phyloP scores from a whole-genome alignment of 2,329 filamentous ascomycete species.

The Bertia moriformis region DNA sequence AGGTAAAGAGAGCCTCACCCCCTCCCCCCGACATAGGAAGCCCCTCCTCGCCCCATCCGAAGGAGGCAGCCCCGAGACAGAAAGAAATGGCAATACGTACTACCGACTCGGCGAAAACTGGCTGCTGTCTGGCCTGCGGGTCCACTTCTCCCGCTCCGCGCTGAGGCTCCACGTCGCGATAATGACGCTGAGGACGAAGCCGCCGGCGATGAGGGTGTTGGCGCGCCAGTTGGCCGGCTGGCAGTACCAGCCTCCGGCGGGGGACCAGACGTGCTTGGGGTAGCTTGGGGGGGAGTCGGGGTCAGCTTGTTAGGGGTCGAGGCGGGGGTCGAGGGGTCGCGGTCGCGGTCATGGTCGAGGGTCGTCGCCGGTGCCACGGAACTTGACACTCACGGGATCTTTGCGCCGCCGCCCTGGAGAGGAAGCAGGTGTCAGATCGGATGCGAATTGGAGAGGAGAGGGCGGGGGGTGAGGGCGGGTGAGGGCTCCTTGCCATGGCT shows the following conservation, averaged over 20 bases:
- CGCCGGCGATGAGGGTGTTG: slow-evolving; percentile 70
- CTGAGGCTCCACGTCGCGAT: slow-evolving; percentile 58
- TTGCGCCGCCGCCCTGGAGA: not conserved
- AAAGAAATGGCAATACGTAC: too few relatives aligned
- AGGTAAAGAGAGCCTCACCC: too few relatives aligned
- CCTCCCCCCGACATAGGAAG: too few relatives aligned
- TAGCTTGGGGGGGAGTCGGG: slow-evolving; percentile 44
- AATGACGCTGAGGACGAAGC: slow-evolving; percentile 52
- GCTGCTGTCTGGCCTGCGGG: slow-evolving; percentile 61
- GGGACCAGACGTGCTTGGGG: slow-evolving; percentile 99
- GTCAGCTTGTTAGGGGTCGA: not conserved
- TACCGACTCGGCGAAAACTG: slow-evolving; percentile 74
- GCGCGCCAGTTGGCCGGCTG: slow-evolving; percentile 89
- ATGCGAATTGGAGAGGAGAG: not conserved
- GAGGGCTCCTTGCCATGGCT: too few relatives aligned
- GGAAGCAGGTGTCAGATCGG: not conserved
- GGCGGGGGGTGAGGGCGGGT: not conserved
- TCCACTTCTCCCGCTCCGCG: slow-evolving; percentile 58
- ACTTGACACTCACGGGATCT: not conserved
- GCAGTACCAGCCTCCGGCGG: slow-evolving; percentile 90
- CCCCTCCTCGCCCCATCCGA: too few relatives aligned
- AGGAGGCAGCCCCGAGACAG: too few relatives aligned
- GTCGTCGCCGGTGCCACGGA: too few relatives aligned
- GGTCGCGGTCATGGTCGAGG: too few relatives aligned
- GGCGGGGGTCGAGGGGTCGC: too few relatives aligned